Percentiles rank a stretch among this genome's conserved stretches.
These are phyloP conservation scores for Penicillium olsonii DNA, from an alignment of 2,329 filamentous ascomycete species.

Conservation along the genomic window DNA sequence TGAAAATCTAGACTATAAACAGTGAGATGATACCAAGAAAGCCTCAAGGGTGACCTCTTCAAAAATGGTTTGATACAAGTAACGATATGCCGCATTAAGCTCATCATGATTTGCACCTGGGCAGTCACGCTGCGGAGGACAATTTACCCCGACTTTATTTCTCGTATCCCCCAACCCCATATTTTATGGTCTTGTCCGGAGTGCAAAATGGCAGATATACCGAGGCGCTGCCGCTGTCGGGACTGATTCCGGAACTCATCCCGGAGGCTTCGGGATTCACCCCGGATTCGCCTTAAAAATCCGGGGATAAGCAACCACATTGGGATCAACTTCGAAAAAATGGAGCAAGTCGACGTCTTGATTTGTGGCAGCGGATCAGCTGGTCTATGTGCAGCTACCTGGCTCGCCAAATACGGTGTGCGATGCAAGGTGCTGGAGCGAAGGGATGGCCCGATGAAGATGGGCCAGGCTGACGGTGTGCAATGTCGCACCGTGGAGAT, in stretches of 20 bases:
- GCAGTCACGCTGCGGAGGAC: no score
- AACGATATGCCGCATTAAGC: no score
- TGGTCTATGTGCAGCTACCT: conserved; percentile 62
- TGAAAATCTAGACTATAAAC: no score
- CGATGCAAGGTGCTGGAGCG: conserved; percentile 60
- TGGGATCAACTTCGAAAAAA: background rate
- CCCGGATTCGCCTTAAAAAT: conserved; percentile 17
- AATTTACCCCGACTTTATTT: no score
- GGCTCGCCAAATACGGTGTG: conserved; percentile 61
- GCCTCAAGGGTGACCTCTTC: background rate
- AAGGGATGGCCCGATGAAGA: conserved; percentile 54
- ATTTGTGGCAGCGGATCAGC: conserved; percentile 65
- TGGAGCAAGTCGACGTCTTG: conserved; percentile 53
- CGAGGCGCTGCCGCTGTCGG: conserved; percentile 7
- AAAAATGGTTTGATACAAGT: no score
- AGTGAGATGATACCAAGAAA: no score
- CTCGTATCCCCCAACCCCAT: background rate
- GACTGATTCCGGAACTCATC: conserved; percentile 17
- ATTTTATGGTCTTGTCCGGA: background rate
- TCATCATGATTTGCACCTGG: no score
- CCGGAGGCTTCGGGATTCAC: conserved; percentile 15
- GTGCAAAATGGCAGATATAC: background rate
- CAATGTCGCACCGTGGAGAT: conserved; percentile 64
- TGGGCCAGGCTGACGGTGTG: conserved; percentile 66
- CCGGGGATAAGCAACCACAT: background rate